Base-by-base conservation (phyloP, 305 asterid genomes). In the Solanum hybrid region DNA sequence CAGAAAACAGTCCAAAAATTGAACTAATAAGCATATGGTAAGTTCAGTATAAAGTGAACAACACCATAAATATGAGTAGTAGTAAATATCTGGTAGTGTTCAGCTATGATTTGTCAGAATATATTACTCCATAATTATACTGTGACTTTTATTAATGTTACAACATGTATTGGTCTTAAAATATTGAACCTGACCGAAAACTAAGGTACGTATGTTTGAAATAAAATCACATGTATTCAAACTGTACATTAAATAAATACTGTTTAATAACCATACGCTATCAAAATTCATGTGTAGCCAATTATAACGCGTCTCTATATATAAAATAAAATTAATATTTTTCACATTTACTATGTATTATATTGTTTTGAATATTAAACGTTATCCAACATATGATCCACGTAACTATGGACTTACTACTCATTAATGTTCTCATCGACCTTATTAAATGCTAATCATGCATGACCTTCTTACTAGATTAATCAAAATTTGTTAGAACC, bases 261-360 rank as follows among this genome's bases (percentile, higher is more conserved):
- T 32, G n/a, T 5, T 29, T 82, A 42, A 82, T 15, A 82, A 14
- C 15, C 38, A 81, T 81, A 84, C 87, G 42, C 87, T 51, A 51
- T 11, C 87, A 51, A 84, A 35, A 35, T 35, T 78, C 75, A 66
- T 88, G 89, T 89, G 85, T 92, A 90, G 71, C 93, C 93, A 91
- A 90, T 91, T 84, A 76, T 80, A 80, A 37, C 88, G 81, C 87
- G 45, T 86, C 76, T 29, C 87, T 34, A 19, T 32, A 42, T 56
- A 40, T 4, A 36, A 36, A 56, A 60, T 60, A 60, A 60, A 7
- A 31, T 22, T 10, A 78, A 35, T 22, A 56, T 0, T 56, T 60
- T 19, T 29, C 22, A 84, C 12, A 45, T 37, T 36, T 81, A 60
- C 7, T 11, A 69, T 69, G 24, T 69, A 24, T 26, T 72, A 3